phyloP scores from a whole-genome alignment of 1,139 yeast genomes.

The Ashbya aceris region DNA sequence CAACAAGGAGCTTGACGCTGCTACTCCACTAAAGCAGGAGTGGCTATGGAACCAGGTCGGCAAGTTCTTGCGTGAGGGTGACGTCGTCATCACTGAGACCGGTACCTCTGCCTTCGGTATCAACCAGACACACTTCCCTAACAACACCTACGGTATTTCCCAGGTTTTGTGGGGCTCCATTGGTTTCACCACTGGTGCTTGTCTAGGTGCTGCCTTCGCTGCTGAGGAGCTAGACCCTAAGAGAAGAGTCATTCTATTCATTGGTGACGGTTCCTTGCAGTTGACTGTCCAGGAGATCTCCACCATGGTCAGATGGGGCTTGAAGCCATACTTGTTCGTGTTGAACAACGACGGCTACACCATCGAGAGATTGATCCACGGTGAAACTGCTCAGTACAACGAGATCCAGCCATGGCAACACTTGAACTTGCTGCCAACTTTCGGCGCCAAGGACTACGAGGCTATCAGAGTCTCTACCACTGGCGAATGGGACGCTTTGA shows the following conservation, averaged over 20 bases:
- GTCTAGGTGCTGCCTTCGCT: constrained; percentile 79
- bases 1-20: constrained; percentile 35
- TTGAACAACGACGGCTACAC: constrained; percentile 85
- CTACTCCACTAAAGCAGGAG: constrained; percentile 52
- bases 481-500: constrained; percentile 58
- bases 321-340: constrained; percentile 72
- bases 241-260: constrained; percentile 70
- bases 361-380: constrained; percentile 82
- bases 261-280: constrained; percentile 88
- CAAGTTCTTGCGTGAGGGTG: constrained; percentile 69
- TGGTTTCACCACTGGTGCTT: constrained; percentile 81
- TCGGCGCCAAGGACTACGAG: constrained; percentile 53
- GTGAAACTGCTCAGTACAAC: constrained; percentile 65
- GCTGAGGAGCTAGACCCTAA: constrained; percentile 62
- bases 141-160: constrained; percentile 64
- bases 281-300: constrained; percentile 82
- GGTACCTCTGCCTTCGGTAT: constrained; percentile 90
- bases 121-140: constrained; percentile 69
- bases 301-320: constrained; percentile 71
- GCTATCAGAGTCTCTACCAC: constrained; percentile 48
- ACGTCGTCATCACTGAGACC: constrained; percentile 74
- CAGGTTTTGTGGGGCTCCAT: constrained; percentile 90
- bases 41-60: constrained; percentile 77
- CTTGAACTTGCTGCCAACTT: constrained; percentile 54
- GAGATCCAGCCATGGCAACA: constrained; percentile 81